A percentile compares a stretch with the other conserved stretches of the same genome.
phyloP scores from a whole-genome alignment of 192 early-diverging fungal species.

The Helicostylum pulchrum region DNA sequence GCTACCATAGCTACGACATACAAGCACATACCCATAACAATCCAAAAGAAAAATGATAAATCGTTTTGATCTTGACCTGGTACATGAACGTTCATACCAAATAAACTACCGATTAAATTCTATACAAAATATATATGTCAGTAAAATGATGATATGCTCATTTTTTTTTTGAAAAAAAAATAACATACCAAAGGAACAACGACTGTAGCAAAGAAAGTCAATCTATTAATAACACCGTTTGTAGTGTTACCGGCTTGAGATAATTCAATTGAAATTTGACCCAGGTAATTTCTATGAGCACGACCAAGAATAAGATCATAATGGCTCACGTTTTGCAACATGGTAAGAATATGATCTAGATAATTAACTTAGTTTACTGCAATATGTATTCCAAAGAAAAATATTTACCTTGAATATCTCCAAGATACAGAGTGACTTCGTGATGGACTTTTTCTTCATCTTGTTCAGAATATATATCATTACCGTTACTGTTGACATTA shows the following conservation, averaged over 20 bases:
- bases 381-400: neutral
- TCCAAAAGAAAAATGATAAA: slow-evolving; percentile 54
- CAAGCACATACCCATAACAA: slow-evolving; percentile 38
- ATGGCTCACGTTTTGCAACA: slow-evolving; percentile 62
- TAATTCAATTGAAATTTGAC: slow-evolving; percentile 72
- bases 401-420: slow-evolving; percentile 68
- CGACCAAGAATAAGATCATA: slow-evolving; percentile 72
- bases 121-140: neutral
- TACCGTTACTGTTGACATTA: no score
- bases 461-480: neutral
- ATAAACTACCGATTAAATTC: slow-evolving; percentile 78
- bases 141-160: no score
- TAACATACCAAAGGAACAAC: slow-evolving; percentile 55
- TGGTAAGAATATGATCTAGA: slow-evolving; percentile 66
- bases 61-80: slow-evolving; percentile 52
- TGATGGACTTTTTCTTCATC: slow-evolving; percentile 35
- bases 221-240: slow-evolving; percentile 80
- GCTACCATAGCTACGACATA: slow-evolving; percentile 15
- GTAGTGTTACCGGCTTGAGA: slow-evolving; percentile 77
- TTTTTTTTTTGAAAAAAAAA: neutral
- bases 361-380: neutral
- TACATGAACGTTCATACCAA: slow-evolving; percentile 62
- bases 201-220: slow-evolving; percentile 86
- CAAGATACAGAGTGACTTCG: slow-evolving; percentile 72
- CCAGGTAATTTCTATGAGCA: slow-evolving; percentile 77